A percentile compares a stretch with the other conserved stretches of the same genome.
Conservation (phyloP, 371 early-diverging fungal genomes). For the Lichtheimia ramosa region DNA sequence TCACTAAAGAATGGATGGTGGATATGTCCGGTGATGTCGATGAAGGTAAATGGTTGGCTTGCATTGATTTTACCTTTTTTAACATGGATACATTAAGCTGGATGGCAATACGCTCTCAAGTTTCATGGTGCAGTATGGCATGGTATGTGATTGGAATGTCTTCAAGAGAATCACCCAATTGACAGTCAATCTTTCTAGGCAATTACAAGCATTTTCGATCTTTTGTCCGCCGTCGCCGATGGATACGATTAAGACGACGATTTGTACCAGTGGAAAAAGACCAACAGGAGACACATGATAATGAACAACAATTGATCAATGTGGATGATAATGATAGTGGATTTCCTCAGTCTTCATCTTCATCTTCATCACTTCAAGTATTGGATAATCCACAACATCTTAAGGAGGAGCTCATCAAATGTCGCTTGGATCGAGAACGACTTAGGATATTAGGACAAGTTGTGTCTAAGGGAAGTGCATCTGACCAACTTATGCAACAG, state of each 20-base stretch:
- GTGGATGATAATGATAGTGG: conserved; percentile 3
- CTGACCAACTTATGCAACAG: conserved; percentile 11
- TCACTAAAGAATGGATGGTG: conserved; percentile 61
- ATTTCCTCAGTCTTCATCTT: neutral
- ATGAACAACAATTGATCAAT: conserved; percentile 9
- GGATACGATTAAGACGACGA: conserved; percentile 57
- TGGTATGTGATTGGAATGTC: conserved; percentile 19
- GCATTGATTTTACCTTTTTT: neutral
- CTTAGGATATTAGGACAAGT: conserved; percentile 17
- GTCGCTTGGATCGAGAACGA: conserved; percentile 42
- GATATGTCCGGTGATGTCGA: conserved; percentile 73
- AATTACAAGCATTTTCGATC: conserved; percentile 58
- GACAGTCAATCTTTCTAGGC: conserved; percentile 15
- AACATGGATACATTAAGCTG: conserved; percentile 19
- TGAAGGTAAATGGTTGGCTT: conserved; percentile 46
- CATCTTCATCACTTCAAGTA: neutral
- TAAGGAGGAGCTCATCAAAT: conserved; percentile 11
- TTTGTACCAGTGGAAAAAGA: neutral
- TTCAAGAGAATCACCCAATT: no score
- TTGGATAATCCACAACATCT: conserved; percentile 10
- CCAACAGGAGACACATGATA: neutral
- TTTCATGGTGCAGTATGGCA: conserved; percentile 53
- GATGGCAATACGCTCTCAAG: conserved; percentile 53
- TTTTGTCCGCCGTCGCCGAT: conserved; percentile 64
- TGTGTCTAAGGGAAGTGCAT: conserved; percentile 11